Evolutionary conservation across 345 rosid genomes (phyloP), one percentile per base, ranked within the genome.

Genomic region (Noccaea bulbosa): DNA sequence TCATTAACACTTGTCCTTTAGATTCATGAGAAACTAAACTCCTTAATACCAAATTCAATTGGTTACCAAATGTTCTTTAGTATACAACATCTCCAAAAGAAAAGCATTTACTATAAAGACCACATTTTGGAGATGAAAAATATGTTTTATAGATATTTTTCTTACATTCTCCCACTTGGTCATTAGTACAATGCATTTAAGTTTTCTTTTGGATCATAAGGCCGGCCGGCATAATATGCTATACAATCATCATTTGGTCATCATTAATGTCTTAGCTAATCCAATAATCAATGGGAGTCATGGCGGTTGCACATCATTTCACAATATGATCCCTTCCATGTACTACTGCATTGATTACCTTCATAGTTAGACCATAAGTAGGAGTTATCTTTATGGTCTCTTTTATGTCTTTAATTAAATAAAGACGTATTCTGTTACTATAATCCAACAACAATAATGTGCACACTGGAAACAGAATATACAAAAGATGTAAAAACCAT

Each of bases 261-360:
- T 46, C 67, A 11, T 46, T 46, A 62, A 4, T 62, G 35, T 50
- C 15, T 50, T 65, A 2, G 4, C 10, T 22, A 65, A 37, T 65
- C 24, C 5, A 38, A 6, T 8, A 65, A 65, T 0, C 39, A 65
- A 51, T 39, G 11, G 0, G 39, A 65, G 30, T 20, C 49, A 51
- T 51, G 40, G 70, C 40, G 8, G 70, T 24, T 9, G 0, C 60
- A 51, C 0, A 39, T 66, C 14, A 65, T 12, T 64, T 8, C 14
- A 22, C 16, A 52, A 52, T 9, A 52, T 27, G 57, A 27, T 50
- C 5, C 27, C 8, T 55, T 55, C 43, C 43, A 55, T 14, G 12
- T 16, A 54, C 40, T 55, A 55, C 7, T 34, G 0, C 43, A 55
- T 4, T 55, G 1, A 35, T 6, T 15, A 55, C 43, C 1, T 7